phyloP scores from a whole-genome alignment of 495 filamentous ascomycete species.

The Tuber indicum region DNA sequence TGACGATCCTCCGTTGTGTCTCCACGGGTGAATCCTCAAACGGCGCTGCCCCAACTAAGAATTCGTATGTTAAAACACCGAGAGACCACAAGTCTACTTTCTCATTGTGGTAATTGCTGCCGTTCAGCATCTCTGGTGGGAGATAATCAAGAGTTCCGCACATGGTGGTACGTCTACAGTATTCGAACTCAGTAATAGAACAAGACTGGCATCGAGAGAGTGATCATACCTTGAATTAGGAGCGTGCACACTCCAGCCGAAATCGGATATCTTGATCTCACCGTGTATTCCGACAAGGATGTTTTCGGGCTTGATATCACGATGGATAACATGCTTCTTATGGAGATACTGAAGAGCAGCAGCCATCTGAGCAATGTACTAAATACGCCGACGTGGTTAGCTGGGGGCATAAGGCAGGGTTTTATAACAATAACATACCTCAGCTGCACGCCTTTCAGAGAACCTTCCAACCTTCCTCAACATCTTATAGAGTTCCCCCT shows the following conservation, averaged over 20 bases:
- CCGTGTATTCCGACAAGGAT: constrained; percentile 96
- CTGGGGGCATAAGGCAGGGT: background rate
- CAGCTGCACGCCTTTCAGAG: constrained; percentile 88
- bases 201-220: background rate
- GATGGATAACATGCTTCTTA: constrained; percentile 96
- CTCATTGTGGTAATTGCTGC: constrained; percentile 81
- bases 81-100: constrained; percentile 96
- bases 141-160: constrained; percentile 97
- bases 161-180: constrained; percentile 66
- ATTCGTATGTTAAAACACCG: constrained; percentile 93
- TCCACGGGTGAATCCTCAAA: constrained; percentile 94
- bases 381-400: constrained; percentile 32
- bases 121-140: constrained; percentile 92
- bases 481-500: constrained; percentile 96
- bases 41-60: constrained; percentile 88
- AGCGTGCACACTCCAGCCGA: constrained; percentile 97
- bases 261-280: constrained; percentile 97
- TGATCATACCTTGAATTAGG: constrained; percentile 66
- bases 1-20: constrained; percentile 83
- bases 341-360: constrained; percentile 85
- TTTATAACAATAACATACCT: constrained; percentile 22
- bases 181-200: constrained; percentile 3
- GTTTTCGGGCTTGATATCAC: constrained; percentile 98
- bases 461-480: constrained; percentile 80
- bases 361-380: constrained; percentile 99